These are phyloP conservation scores for Neonectria faginata DNA, from an alignment of 2,329 filamentous ascomycete genomes.

Conservation along the genomic window DNA sequence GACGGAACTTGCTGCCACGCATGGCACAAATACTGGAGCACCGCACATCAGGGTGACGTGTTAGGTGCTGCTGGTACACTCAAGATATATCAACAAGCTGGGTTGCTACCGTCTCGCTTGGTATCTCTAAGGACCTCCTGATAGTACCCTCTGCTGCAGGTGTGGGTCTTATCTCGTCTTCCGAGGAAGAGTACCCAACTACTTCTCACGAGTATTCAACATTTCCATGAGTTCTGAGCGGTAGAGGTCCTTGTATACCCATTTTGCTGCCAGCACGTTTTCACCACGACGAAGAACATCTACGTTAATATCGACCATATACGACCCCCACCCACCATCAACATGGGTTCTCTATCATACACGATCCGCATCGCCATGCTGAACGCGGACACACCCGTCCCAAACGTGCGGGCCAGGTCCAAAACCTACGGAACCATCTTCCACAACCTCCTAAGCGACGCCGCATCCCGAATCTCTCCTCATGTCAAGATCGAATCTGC, in stretches of 20 bases:
- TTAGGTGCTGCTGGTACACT: neutral
- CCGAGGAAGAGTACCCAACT: neutral
- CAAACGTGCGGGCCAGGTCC: conserved; percentile 28
- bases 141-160: neutral
- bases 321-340: neutral
- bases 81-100: neutral
- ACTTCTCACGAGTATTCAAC: too few relatives aligned
- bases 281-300: neutral
- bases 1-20: neutral
- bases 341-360: conserved; percentile 25
- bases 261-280: neutral
- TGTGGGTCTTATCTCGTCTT: conserved; percentile 4
- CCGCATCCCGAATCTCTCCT: conserved; percentile 30
- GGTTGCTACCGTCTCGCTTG: neutral
- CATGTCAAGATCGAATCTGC: conserved; percentile 40
- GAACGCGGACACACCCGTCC: conserved; percentile 38
- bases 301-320: neutral
- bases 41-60: neutral
- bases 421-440: conserved; percentile 38
- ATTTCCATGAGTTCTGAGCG: neutral
- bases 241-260: neutral
- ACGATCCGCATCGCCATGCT: conserved; percentile 40
- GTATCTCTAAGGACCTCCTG: neutral
- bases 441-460: conserved; percentile 32
- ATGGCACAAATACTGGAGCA: neutral